Base-by-base conservation (phyloP, 371 early-diverging fungal genomes). In the Mucor indicus region DNA sequence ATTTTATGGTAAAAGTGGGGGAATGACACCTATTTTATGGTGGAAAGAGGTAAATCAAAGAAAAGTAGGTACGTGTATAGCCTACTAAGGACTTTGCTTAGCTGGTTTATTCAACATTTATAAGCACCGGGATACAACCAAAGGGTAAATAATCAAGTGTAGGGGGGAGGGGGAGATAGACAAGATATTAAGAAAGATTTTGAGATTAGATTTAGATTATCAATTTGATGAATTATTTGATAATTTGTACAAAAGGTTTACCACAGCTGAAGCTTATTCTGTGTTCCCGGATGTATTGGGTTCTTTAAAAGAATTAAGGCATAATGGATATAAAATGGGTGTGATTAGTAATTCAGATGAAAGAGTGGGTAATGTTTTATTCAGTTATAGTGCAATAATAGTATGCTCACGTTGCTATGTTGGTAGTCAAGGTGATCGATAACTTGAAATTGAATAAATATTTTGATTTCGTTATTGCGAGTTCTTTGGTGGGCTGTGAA, bases 341-440 rank as follows among this genome's bases (percentile, higher is more conserved):
- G 60, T 75, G 1, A 65, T 75, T 9, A 72, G 70, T 54, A 75
- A 75, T 27, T 67, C 69, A 8, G 76, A 75, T 29, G 76, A 75
- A 35, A 55, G 76, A 41, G 45, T 75, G 11, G 57, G 76, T 72
- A 63, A 58, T 21, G 20, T 30, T 12, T 1, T n/a, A n/a, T n/a
- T n/a, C n/a, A n/a, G n/a, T n/a, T n/a, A n/a, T n/a, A n/a, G n/a
- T n/a, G n/a, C n/a, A n/a, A n/a, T n/a, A n/a, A n/a, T n/a, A n/a
- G n/a, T n/a, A n/a, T n/a, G n/a, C n/a, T n/a, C n/a, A n/a, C n/a
- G n/a, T n/a, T n/a, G n/a, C n/a, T n/a, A n/a, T n/a, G n/a, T n/a
- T n/a, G n/a, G 11, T 24, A 72, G 72, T 60, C n/a, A 39, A 59
- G n/a, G 66, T 72, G 1, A 44, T 76, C 19, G 55, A 69, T 30